Conservation (phyloP, 2,329 filamentous ascomycete genomes). For the Diaporthe helianthi region DNA sequence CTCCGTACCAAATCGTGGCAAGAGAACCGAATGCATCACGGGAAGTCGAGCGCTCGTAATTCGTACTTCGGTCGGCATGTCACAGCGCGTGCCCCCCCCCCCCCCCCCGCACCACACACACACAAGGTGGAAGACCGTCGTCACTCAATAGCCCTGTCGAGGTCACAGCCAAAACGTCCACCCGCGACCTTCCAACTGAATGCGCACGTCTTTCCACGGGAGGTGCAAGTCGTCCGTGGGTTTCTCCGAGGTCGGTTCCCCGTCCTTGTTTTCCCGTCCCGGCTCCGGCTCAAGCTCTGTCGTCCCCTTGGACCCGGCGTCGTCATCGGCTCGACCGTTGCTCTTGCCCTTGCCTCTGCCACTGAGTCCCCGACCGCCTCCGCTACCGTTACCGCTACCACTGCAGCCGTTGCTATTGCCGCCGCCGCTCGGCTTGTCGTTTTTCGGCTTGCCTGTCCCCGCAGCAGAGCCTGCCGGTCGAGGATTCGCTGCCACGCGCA, state of each 20-base stretch:
- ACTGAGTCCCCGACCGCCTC: neutral
- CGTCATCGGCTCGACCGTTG: neutral
- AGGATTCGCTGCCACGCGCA: conserved; percentile 7
- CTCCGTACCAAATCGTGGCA: neutral
- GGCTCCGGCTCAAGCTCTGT: neutral
- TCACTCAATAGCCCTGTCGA: neutral
- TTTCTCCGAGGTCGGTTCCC: neutral
- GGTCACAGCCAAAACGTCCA: conserved; percentile 34
- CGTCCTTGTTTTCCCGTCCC: neutral
- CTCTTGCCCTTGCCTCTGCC: neutral
- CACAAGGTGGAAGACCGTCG: neutral
- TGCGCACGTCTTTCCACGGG: neutral
- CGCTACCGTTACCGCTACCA: too few relatives aligned
- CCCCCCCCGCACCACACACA: too few relatives aligned
- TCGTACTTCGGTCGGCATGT: neutral
- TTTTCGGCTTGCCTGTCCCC: too few relatives aligned
- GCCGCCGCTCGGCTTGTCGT: neutral
- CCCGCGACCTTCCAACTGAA: conserved; percentile 9
- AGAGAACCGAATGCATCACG: neutral
- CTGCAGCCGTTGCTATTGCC: neutral
- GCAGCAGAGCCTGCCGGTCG: neutral
- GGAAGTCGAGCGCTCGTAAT: neutral
- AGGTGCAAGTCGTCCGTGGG: neutral
- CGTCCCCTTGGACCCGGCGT: neutral
- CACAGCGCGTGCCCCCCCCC: too few relatives aligned